A percentile compares a stretch with the other conserved stretches of the same genome.
phyloP scores from a whole-genome alignment of 1,284 basidiomycete species.

The Apiotrichum porosum region DNA sequence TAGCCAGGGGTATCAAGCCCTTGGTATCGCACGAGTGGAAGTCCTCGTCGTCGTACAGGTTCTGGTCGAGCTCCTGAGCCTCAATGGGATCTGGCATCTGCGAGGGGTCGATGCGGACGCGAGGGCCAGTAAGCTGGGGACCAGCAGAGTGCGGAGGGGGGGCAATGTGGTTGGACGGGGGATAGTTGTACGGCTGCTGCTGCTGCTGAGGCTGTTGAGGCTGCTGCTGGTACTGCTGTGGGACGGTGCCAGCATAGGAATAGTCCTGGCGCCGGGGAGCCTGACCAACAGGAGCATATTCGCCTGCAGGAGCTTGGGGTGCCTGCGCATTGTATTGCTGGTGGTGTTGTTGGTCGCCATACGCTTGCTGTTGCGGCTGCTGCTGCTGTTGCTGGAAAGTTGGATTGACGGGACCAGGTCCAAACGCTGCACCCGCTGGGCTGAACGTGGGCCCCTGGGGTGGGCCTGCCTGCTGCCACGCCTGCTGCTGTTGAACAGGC shows the following conservation, averaged over 20 bases:
- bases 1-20: conserved; percentile 72
- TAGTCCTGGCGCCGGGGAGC: too few species aligned
- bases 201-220: conserved; percentile 21
- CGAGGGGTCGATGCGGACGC: conserved; percentile 78
- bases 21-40: conserved; percentile 71
- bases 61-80: conserved; percentile 74
- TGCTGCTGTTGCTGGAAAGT: conserved; percentile 15
- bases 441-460: neutral
- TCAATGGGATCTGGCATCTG: conserved; percentile 91
- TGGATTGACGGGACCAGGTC: neutral
- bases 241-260: neutral
- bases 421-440: neutral
- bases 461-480: neutral
- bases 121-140: conserved; percentile 58
- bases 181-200: conserved; percentile 15
- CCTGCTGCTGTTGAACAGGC: conserved; percentile 8
- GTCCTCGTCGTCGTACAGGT: conserved; percentile 71
- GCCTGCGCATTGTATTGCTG: conserved; percentile 8
- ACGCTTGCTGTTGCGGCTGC: conserved; percentile 10
- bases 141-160: conserved; percentile 79
- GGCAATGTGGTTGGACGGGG: conserved; percentile 54
- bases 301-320: neutral
- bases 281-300: too few species aligned
- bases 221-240: conserved; percentile 24
- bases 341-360: conserved; percentile 8